Percentiles rank a stretch among this genome's conserved stretches.
Conservation (phyloP, 345 rosid species). For the Kandelia obovata region DNA sequence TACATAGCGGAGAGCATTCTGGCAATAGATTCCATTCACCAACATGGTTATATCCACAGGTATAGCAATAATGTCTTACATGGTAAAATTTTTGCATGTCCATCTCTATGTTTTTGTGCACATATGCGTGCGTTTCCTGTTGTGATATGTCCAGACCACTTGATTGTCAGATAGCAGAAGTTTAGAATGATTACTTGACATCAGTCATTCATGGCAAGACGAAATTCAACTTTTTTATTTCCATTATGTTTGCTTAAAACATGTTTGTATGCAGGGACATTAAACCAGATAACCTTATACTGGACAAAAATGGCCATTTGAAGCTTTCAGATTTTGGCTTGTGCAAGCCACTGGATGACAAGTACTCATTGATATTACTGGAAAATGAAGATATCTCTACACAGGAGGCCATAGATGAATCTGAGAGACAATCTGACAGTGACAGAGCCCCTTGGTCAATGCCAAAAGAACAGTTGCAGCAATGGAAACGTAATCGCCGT, state of each 20-base stretch:
- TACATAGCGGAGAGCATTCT: conserved; percentile 39
- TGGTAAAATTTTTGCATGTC: no score
- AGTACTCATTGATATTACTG: conserved; percentile 73
- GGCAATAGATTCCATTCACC: conserved; percentile 21
- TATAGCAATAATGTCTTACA: conserved; percentile 6
- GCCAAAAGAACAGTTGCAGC: conserved; percentile 74
- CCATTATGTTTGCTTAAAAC: conserved; percentile 18
- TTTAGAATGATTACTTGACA: background rate
- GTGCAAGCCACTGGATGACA: conserved; percentile 93
- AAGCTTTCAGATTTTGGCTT: conserved; percentile 99
- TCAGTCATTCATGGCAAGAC: background rate
- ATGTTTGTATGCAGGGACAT: conserved; percentile 68
- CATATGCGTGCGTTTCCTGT: no score
- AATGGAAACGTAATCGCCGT: conserved; percentile 94
- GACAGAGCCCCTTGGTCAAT: conserved; percentile 70
- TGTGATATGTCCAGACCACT: background rate
- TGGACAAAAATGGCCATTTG: conserved; percentile 90
- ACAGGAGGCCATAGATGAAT: conserved; percentile 45
- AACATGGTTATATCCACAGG: conserved; percentile 18
- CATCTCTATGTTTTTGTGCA: no score
- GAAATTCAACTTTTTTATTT: background rate
- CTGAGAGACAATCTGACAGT: conserved; percentile 36
- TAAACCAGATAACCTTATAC: conserved; percentile 92
- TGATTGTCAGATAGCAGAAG: background rate
- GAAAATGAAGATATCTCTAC: conserved; percentile 64